phyloP scores from a whole-genome alignment of 225 moss, liverwort and hornwort species.

The Pleurozium schreberi region DNA sequence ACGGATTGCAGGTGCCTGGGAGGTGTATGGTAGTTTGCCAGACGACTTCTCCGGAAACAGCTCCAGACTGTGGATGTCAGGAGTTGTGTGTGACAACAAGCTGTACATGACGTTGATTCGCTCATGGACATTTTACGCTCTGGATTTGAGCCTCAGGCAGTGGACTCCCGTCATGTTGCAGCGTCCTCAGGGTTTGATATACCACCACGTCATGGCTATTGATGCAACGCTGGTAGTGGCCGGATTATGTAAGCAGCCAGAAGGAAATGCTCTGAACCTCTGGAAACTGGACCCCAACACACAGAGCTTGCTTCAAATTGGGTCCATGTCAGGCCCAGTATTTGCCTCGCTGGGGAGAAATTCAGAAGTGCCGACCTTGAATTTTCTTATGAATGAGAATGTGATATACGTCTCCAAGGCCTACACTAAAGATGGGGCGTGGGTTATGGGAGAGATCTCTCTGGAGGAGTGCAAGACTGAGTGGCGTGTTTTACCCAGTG shows the following conservation, averaged over 20 bases:
- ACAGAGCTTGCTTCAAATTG: constrained; percentile 18
- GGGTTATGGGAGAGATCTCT: constrained; percentile 22
- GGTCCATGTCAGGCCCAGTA: constrained; percentile 16
- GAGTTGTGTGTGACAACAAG: constrained; percentile 27
- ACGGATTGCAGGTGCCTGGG: constrained; percentile 37
- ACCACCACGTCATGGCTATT: constrained; percentile 25
- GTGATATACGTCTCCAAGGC: constrained; percentile 18
- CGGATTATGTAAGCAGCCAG: constrained; percentile 10
- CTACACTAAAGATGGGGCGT: neutral
- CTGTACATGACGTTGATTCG: constrained; percentile 24
- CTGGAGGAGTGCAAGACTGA: constrained; percentile 9
- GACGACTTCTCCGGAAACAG: constrained; percentile 27
- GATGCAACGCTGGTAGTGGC: constrained; percentile 18
- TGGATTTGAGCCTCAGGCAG: constrained; percentile 5
- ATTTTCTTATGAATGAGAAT: constrained; percentile 25
- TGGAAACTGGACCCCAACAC: constrained; percentile 20
- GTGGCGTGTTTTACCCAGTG: constrained; percentile 20
- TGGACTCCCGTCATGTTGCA: constrained; percentile 13
- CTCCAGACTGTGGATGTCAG: constrained; percentile 43
- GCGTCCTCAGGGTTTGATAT: constrained; percentile 14
- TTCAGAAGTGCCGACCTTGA: neutral
- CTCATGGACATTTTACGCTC: constrained; percentile 16
- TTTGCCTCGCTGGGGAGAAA: constrained; percentile 4
- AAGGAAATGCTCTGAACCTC: constrained; percentile 11
- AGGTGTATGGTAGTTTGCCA: constrained; percentile 24